Evolutionary conservation across 805 yeast species (phyloP).

Genomic region (Candida sphagnicola): DNA sequence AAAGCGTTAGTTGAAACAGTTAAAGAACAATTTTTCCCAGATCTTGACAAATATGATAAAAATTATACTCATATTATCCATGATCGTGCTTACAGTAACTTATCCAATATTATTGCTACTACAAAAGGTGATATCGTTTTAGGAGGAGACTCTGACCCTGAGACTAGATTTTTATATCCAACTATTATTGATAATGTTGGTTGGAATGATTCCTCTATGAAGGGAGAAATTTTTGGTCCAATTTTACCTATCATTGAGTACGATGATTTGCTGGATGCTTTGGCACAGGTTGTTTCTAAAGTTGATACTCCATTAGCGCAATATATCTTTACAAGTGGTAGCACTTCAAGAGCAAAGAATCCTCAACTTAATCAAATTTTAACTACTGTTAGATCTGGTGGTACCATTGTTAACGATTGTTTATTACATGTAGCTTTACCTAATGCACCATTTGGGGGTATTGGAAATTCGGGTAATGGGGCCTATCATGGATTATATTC

Average conservation of each 20-base stretch:
- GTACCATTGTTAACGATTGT: conserved; percentile 64
- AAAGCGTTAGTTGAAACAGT: conserved; percentile 35
- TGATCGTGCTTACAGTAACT: conserved; percentile 47
- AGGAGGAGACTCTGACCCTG: conserved; percentile 41
- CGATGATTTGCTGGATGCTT: conserved; percentile 38
- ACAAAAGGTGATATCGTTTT: conserved; percentile 50
- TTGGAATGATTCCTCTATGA: conserved; percentile 70
- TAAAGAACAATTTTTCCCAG: conserved; percentile 43
- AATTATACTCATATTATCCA: conserved; percentile 59
- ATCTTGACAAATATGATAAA: conserved; percentile 18
- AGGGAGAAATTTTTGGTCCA: conserved; percentile 81
- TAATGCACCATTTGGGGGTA: conserved; percentile 86
- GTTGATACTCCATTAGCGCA: conserved; percentile 81
- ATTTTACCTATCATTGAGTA: conserved; percentile 69
- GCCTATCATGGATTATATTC: conserved; percentile 66
- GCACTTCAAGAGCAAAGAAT: conserved; percentile 45
- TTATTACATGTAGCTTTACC: conserved; percentile 64
- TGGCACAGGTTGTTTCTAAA: conserved; percentile 37
- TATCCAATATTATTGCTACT: conserved; percentile 38
- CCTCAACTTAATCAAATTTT: conserved; percentile 41
- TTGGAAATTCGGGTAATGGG: conserved; percentile 83
- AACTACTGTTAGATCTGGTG: conserved; percentile 65
- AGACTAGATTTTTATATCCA: conserved; percentile 59
- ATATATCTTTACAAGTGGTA: conserved; percentile 56
- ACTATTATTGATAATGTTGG: conserved; percentile 62